phyloP scores from a whole-genome alignment of 768 basidiomycete genomes.

The Rhizopogon vulgaris region DNA sequence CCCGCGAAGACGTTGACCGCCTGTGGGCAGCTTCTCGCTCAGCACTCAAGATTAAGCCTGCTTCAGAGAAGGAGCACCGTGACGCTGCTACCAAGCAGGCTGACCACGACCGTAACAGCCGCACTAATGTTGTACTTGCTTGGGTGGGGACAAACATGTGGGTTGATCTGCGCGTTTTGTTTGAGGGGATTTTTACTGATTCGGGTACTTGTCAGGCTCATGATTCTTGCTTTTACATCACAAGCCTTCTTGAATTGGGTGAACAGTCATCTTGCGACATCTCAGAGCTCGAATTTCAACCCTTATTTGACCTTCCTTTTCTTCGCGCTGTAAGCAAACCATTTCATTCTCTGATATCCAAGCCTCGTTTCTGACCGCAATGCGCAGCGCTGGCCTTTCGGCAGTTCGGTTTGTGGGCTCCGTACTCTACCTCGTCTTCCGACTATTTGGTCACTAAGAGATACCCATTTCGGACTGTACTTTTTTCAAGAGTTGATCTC shows the following conservation, averaged over 20 bases:
- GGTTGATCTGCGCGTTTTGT: conserved; percentile 20
- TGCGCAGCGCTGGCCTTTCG: conserved; percentile 65
- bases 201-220: conserved; percentile 33
- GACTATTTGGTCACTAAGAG: conserved; percentile 45
- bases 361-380: not conserved
- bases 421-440: conserved; percentile 69
- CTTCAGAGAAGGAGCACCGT: conserved; percentile 75
- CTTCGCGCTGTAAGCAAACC: conserved; percentile 42
- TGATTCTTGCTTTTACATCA: conserved; percentile 75
- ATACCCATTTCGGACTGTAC: not conserved
- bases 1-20: conserved; percentile 81
- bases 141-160: conserved; percentile 86
- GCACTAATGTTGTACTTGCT: conserved; percentile 78
- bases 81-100: conserved; percentile 85
- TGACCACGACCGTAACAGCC: conserved; percentile 78
- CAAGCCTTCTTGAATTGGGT: conserved; percentile 74
- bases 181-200: conserved; percentile 4
- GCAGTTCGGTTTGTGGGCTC: conserved; percentile 79
- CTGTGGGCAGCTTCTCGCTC: conserved; percentile 75
- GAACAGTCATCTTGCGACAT: conserved; percentile 43
- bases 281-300: conserved; percentile 61
- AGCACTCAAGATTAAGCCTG: conserved; percentile 60
- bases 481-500: not conserved
- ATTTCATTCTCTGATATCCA: not conserved
- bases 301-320: conserved; percentile 88